Evolutionary conservation across 176 grass and related monocot genomes (phyloP).

Genomic region (Oryza meyeriana): DNA sequence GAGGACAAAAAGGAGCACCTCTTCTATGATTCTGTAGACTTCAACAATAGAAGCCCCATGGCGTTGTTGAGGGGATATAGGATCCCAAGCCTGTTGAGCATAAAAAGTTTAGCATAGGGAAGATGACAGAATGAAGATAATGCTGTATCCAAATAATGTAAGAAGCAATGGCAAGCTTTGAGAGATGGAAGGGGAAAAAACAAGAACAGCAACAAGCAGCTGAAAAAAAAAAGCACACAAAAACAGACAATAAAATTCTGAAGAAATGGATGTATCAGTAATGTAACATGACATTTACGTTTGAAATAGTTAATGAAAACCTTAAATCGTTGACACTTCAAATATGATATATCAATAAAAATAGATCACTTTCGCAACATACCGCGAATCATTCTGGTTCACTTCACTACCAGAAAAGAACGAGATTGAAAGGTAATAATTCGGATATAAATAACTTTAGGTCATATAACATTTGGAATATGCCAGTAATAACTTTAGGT

Average conservation of each 20-base stretch:
- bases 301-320: background rate
- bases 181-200: background rate
- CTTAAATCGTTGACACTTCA: background rate
- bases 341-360: background rate
- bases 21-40: conserved; percentile 98
- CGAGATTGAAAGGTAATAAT: background rate
- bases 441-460: background rate
- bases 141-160: conserved; percentile 23
- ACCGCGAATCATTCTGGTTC: background rate
- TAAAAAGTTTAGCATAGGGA: conserved; percentile 30
- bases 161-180: background rate
- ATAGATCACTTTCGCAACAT: background rate
- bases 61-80: conserved; percentile 96
- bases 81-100: conserved; percentile 72
- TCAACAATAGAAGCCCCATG: conserved; percentile 94
- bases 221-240: background rate
- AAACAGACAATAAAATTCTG: background rate
- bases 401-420: background rate
- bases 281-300: background rate
- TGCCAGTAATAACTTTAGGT: background rate
- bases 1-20: conserved; percentile 50
- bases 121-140: conserved; percentile 7
- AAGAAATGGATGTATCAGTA: background rate
- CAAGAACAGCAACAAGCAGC: conserved; percentile 5
- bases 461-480: background rate